A percentile compares a stretch with the other conserved stretches of the same genome.
phyloP scores from a whole-genome alignment of 768 basidiomycete genomes.

The Phaffia australis region DNA sequence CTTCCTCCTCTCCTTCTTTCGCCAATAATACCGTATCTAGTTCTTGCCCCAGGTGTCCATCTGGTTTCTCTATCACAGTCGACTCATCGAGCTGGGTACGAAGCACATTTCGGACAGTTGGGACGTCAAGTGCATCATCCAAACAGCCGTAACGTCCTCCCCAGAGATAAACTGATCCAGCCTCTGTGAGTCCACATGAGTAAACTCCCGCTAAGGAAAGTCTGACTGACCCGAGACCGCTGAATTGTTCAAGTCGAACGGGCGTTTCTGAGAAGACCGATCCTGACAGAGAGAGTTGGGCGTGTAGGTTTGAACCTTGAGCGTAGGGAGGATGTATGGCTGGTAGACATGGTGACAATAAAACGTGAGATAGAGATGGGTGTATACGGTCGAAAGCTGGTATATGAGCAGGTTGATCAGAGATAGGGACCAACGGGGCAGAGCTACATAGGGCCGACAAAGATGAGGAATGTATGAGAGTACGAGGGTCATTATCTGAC shows the following conservation, averaged over 20 bases:
- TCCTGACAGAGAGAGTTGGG: constrained; percentile 4
- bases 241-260: neutral
- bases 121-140: neutral
- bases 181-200: neutral
- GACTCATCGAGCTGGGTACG: too few species aligned
- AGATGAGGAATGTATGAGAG: neutral
- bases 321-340: neutral
- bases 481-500: neutral
- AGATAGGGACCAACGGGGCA: neutral
- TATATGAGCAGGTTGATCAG: neutral
- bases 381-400: neutral
- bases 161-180: constrained; percentile 2
- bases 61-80: too few species aligned
- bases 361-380: constrained; percentile 9
- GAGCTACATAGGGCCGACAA: neutral
- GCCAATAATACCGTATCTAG: too few species aligned
- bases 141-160: neutral
- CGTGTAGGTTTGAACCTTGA: constrained; percentile 9
- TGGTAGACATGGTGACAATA: neutral
- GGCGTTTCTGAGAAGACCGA: neutral
- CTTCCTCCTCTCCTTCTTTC: too few species aligned
- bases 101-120: too few species aligned
- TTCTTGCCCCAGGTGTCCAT: too few species aligned
- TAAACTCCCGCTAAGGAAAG: constrained; percentile 1
- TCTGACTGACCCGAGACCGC: too few species aligned